Conservation (phyloP, 345 rosid genomes). For the Rhodamnia argentea region DNA sequence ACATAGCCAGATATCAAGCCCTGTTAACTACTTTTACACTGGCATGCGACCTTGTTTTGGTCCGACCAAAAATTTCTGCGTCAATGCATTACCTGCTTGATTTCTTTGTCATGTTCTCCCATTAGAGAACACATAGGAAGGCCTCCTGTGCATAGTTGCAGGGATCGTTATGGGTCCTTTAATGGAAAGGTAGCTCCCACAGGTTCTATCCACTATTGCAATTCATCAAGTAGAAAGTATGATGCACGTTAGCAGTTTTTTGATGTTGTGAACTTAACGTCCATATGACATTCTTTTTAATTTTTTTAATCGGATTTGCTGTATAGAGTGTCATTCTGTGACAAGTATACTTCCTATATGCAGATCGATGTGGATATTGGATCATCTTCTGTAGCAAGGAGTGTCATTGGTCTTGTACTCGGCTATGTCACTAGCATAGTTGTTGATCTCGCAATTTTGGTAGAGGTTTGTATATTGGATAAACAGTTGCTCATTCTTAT, state of each 20-base stretch:
- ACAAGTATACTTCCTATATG: conserved; percentile 1
- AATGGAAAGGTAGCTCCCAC: background rate
- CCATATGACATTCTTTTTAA: background rate
- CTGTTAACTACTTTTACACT: background rate
- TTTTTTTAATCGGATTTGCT: background rate
- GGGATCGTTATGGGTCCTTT: background rate
- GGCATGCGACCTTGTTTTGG: background rate
- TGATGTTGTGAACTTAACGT: background rate
- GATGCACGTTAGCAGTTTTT: background rate
- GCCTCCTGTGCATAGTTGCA: background rate
- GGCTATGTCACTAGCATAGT: conserved; percentile 95
- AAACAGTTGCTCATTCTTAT: background rate
- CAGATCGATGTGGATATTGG: conserved; percentile 98
- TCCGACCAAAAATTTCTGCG: background rate
- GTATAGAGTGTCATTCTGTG: background rate
- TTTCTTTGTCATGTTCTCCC: background rate
- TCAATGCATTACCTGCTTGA: background rate
- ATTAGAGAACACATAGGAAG: background rate
- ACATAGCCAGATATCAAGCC: background rate
- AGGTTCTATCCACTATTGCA: background rate
- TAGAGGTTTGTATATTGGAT: conserved; percentile 51
- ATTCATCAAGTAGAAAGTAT: background rate
- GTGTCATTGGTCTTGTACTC: conserved; percentile 86
- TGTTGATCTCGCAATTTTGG: conserved; percentile 86
- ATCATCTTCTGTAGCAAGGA: conserved; percentile 96